A percentile compares a stretch with the other conserved stretches of the same genome.
Conservation (phyloP, 2,329 filamentous ascomycete genomes). For the Colletotrichum limetticola region DNA sequence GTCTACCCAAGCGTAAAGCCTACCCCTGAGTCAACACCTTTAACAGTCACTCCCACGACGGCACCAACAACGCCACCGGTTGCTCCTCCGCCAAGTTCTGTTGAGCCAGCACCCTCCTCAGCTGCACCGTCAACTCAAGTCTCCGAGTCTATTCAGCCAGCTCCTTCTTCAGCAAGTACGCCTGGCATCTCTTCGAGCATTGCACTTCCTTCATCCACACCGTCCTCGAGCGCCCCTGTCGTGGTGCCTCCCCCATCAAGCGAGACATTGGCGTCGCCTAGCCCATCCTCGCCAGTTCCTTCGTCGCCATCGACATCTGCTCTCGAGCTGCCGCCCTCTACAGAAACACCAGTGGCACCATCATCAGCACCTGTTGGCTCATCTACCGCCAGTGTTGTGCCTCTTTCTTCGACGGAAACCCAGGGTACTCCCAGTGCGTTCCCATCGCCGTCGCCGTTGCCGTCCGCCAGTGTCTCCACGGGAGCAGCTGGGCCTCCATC, state of each 20-base stretch:
- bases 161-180: not conserved
- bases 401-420: not conserved
- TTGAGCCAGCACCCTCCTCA: not conserved
- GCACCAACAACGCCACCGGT: constrained; percentile 2
- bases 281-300: not conserved
- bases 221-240: not conserved
- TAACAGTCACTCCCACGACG: not conserved
- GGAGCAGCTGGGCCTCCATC: not conserved
- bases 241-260: not conserved
- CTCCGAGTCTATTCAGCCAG: not conserved
- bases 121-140: not conserved
- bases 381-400: not conserved
- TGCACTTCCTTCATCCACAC: not conserved
- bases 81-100: constrained; percentile 3
- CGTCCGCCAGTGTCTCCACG: not conserved
- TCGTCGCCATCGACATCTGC: not conserved
- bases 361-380: not conserved
- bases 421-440: not conserved
- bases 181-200: not conserved
- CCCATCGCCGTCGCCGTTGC: too few species aligned
- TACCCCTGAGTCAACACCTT: not conserved
- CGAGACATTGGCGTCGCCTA: not conserved
- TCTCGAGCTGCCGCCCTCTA: not conserved
- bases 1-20: constrained; percentile 17
- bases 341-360: not conserved